Evolutionary conservation across 2,329 filamentous ascomycete species (phyloP).

Genomic region (Botrytis squamosa): DNA sequence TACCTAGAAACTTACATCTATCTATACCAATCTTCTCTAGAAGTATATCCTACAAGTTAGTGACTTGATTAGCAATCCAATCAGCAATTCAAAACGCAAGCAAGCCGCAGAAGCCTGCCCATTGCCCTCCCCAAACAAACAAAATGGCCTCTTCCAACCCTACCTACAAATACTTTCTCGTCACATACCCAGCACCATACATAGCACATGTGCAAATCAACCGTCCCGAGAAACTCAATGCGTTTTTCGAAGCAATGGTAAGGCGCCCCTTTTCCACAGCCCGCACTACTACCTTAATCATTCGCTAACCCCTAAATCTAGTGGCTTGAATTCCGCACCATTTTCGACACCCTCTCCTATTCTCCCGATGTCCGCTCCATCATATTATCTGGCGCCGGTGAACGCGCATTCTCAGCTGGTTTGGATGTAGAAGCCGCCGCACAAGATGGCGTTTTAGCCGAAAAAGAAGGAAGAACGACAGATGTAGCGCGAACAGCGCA

Average conservation of each 20-base stretch:
- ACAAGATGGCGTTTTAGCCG: slow-evolving; percentile 47
- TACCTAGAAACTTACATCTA: background rate
- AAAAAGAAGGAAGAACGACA: slow-evolving; percentile 25
- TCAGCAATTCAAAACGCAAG: background rate
- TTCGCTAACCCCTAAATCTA: slow-evolving; percentile 3
- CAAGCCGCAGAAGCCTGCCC: background rate
- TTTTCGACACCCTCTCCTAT: slow-evolving; percentile 71
- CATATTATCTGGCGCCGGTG: slow-evolving; percentile 76
- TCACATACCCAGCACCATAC: slow-evolving; percentile 68
- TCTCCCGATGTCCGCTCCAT: slow-evolving; percentile 74
- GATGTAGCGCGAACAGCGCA: slow-evolving; percentile 67
- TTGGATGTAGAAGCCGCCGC: slow-evolving; percentile 76
- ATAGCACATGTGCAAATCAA: slow-evolving; percentile 94
- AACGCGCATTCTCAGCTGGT: slow-evolving; percentile 81
- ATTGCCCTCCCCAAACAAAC: background rate
- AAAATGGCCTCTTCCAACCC: slow-evolving; percentile 25
- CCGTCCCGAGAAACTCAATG: slow-evolving; percentile 81
- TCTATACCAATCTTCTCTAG: background rate
- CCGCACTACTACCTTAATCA: background rate
- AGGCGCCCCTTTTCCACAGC: background rate
- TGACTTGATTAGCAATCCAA: background rate
- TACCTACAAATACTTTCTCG: slow-evolving; percentile 46
- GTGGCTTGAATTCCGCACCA: slow-evolving; percentile 73
- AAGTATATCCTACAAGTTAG: background rate
- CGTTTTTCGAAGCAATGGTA: slow-evolving; percentile 74